These are phyloP conservation scores for Pseudopediastrum boryanum DNA, from an alignment of 139 green algal genomes.

Conservation along the genomic window DNA sequence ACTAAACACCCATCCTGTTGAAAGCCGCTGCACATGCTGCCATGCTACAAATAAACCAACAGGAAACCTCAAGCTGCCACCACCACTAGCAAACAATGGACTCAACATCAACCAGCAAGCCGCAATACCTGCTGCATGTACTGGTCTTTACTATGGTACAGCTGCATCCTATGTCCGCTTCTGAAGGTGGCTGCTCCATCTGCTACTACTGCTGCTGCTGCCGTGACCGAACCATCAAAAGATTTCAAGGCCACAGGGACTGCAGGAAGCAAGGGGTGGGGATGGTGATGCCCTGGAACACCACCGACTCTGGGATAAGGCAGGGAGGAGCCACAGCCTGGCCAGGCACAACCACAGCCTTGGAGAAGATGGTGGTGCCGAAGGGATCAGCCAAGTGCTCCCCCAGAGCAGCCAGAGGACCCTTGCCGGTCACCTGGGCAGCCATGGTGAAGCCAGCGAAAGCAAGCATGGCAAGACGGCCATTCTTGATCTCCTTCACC, in stretches of 20 bases:
- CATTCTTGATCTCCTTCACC: constrained; percentile 98
- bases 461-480: constrained; percentile 82
- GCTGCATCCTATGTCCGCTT: too few relatives aligned
- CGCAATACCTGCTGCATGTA: too few relatives aligned
- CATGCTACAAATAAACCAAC: too few relatives aligned
- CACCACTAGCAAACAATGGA: too few relatives aligned
- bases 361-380: constrained; percentile 75
- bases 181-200: too few relatives aligned
- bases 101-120: too few relatives aligned
- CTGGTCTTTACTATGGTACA: too few relatives aligned
- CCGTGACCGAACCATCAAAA: too few relatives aligned
- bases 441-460: constrained; percentile 66
- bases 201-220: too few relatives aligned
- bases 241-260: constrained; percentile 70
- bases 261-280: constrained; percentile 73
- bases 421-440: constrained; percentile 67
- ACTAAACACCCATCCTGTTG: too few relatives aligned
- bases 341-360: constrained; percentile 60
- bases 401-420: constrained; percentile 68
- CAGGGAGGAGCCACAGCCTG: constrained; percentile 61
- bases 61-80: too few relatives aligned
- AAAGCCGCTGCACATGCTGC: too few relatives aligned
- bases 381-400: constrained; percentile 79
- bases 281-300: constrained; percentile 73
- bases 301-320: constrained; percentile 60